These are phyloP conservation scores for Dichotomopilus funicola DNA, from an alignment of 2,329 filamentous ascomycete species.

Conservation along the genomic window DNA sequence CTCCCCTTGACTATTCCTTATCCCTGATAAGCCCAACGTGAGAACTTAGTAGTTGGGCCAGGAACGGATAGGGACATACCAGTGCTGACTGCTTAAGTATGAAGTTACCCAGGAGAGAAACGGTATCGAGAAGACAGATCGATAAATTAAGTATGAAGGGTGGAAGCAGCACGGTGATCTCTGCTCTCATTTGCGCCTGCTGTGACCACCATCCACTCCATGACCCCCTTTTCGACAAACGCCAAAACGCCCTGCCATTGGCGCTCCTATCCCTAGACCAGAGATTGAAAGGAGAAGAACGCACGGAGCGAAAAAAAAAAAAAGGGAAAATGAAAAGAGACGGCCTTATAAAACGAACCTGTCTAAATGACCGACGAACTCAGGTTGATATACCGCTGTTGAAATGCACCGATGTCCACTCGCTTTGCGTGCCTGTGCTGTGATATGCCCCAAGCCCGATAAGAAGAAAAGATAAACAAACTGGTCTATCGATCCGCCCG, in stretches of 20 bases:
- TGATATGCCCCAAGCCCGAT: neutral
- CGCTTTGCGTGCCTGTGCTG: neutral
- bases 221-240: neutral
- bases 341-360: neutral
- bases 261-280: neutral
- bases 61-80: no score
- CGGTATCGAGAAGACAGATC: no score
- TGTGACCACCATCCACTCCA: neutral
- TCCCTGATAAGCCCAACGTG: no score
- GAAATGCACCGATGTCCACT: neutral
- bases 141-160: no score
- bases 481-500: slow-evolving; percentile 4
- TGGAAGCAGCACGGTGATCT: no score
- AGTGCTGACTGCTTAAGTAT: no score
- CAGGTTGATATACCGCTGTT: neutral
- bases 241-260: slow-evolving; percentile 1
- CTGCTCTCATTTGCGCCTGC: no score
- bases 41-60: no score
- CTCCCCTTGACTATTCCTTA: no score
- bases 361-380: neutral
- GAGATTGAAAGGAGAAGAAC: neutral
- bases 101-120: no score
- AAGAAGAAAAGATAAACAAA: neutral
- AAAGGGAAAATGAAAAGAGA: no score
- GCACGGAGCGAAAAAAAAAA: no score